These are phyloP conservation scores for Diversispora epigaea DNA, from an alignment of 192 early-diverging fungal species.

Conservation along the genomic window DNA sequence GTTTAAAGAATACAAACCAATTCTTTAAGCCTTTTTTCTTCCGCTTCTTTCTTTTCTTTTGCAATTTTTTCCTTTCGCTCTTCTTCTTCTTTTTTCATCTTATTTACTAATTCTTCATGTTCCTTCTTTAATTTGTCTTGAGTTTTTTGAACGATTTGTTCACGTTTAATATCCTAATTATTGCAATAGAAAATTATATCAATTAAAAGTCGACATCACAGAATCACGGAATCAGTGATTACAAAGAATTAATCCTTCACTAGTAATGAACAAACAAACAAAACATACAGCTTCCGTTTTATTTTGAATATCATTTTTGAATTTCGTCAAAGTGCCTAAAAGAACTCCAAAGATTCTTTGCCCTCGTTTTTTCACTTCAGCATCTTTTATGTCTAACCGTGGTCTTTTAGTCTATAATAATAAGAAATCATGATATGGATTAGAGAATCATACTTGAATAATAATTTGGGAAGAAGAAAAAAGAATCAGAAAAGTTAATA, in stretches of 20 bases:
- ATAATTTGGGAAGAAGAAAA: background rate
- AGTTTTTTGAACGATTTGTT: conserved; percentile 45
- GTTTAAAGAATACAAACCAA: background rate
- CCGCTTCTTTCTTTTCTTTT: conserved; percentile 17
- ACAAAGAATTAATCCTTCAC: background rate
- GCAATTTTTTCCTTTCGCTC: conserved; percentile 35
- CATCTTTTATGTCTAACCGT: conserved; percentile 38
- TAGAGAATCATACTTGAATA: background rate
- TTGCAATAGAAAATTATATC: background rate
- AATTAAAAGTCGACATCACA: background rate
- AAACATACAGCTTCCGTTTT: conserved; percentile 49
- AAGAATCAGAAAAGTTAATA: background rate
- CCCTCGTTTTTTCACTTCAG: conserved; percentile 39
- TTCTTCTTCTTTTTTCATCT: conserved; percentile 42
- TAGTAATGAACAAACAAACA: background rate
- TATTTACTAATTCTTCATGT: conserved; percentile 40
- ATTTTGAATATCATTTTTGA: conserved; percentile 48
- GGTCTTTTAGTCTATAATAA: conserved; percentile 38
- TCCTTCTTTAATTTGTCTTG: conserved; percentile 50
- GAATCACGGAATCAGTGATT: background rate
- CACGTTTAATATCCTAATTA: conserved; percentile 44
- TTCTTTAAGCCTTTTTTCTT: conserved; percentile 24
- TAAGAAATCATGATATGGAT: background rate
- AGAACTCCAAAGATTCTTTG: conserved; percentile 54
- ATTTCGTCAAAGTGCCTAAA: conserved; percentile 54